These are phyloP conservation scores for Eragrostis curvula DNA, from an alignment of 176 grass and related monocot genomes.

Conservation along the genomic window DNA sequence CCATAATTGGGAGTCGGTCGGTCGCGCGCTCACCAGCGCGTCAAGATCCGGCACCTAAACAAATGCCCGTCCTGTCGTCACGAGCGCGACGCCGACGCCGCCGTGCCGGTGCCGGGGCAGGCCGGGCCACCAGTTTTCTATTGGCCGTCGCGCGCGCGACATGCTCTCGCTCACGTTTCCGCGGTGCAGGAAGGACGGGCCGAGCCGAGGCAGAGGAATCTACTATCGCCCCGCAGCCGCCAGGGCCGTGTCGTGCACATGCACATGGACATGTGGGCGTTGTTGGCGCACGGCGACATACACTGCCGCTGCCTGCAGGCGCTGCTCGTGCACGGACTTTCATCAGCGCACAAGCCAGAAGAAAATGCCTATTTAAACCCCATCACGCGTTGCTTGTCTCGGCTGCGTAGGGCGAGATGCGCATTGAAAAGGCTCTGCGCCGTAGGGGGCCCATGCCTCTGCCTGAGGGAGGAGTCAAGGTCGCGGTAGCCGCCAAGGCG, in stretches of 20 bases:
- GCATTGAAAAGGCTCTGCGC: slow-evolving; percentile 2
- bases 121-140: neutral
- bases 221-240: too few species aligned
- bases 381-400: slow-evolving; percentile 18
- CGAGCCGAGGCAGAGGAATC: slow-evolving; percentile 12
- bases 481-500: neutral
- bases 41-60: slow-evolving; percentile 2
- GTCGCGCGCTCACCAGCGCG: too few species aligned
- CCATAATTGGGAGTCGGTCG: neutral
- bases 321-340: neutral
- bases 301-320: neutral
- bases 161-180: neutral
- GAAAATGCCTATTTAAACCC: neutral
- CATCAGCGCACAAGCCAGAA: too few species aligned
- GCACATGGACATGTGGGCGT: neutral
- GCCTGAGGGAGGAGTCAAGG: slow-evolving; percentile 1
- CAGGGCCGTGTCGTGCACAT: slow-evolving; percentile 24
- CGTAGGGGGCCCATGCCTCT: neutral
- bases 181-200: slow-evolving; percentile 4
- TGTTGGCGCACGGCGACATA: neutral
- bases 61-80: slow-evolving; percentile 1
- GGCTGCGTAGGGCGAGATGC: neutral
- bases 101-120: neutral
- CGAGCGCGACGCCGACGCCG: neutral
- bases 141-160: neutral